Percentiles rank a stretch among this genome's conserved stretches.
These are phyloP conservation scores for Berberis thunbergii DNA, from an alignment of 164 flowering plant genomes.

Conservation along the genomic window DNA sequence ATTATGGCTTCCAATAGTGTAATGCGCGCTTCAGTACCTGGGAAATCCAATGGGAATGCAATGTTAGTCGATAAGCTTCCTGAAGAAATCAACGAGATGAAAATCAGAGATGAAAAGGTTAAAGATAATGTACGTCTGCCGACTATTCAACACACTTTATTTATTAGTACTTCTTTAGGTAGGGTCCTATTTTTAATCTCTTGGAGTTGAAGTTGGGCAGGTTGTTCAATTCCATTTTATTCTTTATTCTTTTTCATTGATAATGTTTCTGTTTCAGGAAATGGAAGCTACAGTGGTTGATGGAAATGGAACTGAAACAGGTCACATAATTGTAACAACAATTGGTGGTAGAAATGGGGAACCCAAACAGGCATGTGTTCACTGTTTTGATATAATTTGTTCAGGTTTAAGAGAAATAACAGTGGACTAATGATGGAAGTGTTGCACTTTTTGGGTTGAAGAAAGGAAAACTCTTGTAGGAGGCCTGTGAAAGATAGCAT, in stretches of 20 bases:
- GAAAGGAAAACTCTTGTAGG: not conserved
- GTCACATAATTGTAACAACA: conserved; percentile 71
- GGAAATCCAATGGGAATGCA: conserved; percentile 23
- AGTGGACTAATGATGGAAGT: not conserved
- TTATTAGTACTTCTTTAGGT: not conserved
- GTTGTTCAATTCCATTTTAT: not conserved
- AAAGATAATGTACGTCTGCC: conserved; percentile 11
- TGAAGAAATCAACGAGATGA: conserved; percentile 60
- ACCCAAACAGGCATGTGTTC: conserved; percentile 52
- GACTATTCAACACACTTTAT: no score
- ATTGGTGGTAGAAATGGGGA: conserved; percentile 74
- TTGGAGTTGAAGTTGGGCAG: not conserved
- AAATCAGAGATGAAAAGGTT: conserved; percentile 61
- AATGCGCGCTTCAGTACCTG: conserved; percentile 22
- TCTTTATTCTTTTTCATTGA: not conserved
- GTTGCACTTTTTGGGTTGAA: not conserved
- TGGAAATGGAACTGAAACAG: conserved; percentile 71
- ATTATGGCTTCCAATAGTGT: conserved; percentile 36
- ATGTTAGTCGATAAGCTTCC: conserved; percentile 54
- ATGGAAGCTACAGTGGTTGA: conserved; percentile 64
- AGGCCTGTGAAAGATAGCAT: no score
- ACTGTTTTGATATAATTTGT: not conserved
- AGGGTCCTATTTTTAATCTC: not conserved
- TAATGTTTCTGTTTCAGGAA: conserved; percentile 28
- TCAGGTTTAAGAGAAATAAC: not conserved